A percentile compares a stretch with the other conserved stretches of the same genome.
Conservation (phyloP, 169 alveolate species). For the Babesia bovis region DNA sequence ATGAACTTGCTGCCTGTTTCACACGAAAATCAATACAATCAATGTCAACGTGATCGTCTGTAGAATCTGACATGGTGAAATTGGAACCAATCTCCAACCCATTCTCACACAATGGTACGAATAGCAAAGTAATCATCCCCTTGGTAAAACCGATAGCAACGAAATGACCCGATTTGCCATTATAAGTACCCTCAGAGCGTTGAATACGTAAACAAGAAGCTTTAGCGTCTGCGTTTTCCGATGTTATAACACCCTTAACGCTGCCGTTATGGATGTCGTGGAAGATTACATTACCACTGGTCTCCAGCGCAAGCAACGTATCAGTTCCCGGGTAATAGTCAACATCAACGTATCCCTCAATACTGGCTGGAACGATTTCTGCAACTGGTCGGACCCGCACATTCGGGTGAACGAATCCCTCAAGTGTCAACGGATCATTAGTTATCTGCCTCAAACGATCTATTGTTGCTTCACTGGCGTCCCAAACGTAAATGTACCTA, state of each 20-base stretch:
- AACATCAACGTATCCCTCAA: constrained; percentile 29
- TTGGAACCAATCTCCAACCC: not conserved
- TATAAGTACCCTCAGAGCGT: not conserved
- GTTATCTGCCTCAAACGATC: constrained; percentile 15
- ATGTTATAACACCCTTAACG: not conserved
- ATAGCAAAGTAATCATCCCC: not conserved
- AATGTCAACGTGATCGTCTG: constrained; percentile 18
- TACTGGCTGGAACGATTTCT: not conserved
- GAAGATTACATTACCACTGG: constrained; percentile 3
- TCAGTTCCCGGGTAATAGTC: constrained; percentile 23
- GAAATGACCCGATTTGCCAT: constrained; percentile 1
- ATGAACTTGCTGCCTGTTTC: constrained; percentile 9
- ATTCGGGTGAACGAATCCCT: constrained; percentile 45
- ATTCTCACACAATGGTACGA: not conserved
- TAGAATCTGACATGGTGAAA: not conserved
- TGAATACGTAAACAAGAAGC: not conserved
- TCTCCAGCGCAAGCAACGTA: not conserved
- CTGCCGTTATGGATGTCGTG: not conserved
- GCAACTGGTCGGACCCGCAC: constrained; percentile 35
- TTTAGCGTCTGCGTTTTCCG: not conserved
- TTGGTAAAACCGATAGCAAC: constrained; percentile 7
- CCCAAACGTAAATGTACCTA: constrained; percentile 62
- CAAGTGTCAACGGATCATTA: constrained; percentile 40
- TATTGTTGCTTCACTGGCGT: constrained; percentile 32
- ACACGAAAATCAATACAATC: constrained; percentile 29